phyloP scores from a whole-genome alignment of 1,284 basidiomycete species.

The Tranzscheliella williamsii region DNA sequence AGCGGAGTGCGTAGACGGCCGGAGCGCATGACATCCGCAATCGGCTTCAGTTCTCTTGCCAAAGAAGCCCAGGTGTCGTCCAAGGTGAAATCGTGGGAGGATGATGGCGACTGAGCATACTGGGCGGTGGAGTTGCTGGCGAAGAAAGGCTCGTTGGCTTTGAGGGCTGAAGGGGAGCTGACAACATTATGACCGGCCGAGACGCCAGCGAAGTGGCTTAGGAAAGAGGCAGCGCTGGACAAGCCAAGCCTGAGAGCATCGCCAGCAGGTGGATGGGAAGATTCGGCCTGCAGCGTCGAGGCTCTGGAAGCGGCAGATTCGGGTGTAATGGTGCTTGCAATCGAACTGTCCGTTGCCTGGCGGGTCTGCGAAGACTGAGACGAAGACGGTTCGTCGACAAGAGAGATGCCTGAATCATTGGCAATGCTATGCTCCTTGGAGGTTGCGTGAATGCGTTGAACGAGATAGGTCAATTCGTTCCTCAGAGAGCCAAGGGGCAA shows the following conservation, averaged over 20 bases:
- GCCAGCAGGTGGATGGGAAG: neutral
- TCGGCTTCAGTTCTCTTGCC: conserved; percentile 34
- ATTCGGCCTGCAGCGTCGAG: conserved; percentile 14
- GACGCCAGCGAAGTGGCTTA: neutral
- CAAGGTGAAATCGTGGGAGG: conserved; percentile 30
- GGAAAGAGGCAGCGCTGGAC: neutral
- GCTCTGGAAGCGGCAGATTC: conserved; percentile 16
- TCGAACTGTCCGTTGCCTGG: conserved; percentile 25
- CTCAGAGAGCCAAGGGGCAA: conserved; percentile 2
- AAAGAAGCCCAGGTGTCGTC: conserved; percentile 32
- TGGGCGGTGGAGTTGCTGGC: conserved; percentile 2
- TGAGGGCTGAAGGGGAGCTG: conserved; percentile 20
- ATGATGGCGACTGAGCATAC: conserved; percentile 17
- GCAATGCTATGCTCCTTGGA: conserved; percentile 33
- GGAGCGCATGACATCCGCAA: conserved; percentile 35
- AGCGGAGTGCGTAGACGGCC: conserved; percentile 30
- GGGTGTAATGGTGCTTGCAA: conserved; percentile 39
- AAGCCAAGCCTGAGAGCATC: conserved; percentile 12
- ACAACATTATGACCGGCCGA: conserved; percentile 10
- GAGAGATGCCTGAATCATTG: conserved; percentile 41
- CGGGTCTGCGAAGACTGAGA: neutral
- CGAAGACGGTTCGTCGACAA: conserved; percentile 6
- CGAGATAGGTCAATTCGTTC: conserved; percentile 11
- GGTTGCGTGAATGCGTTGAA: conserved; percentile 27
- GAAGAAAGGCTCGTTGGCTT: conserved; percentile 24